These are phyloP conservation scores for Kalmusia sp. DNA, from an alignment of 2,329 filamentous ascomycete species.

Conservation along the genomic window DNA sequence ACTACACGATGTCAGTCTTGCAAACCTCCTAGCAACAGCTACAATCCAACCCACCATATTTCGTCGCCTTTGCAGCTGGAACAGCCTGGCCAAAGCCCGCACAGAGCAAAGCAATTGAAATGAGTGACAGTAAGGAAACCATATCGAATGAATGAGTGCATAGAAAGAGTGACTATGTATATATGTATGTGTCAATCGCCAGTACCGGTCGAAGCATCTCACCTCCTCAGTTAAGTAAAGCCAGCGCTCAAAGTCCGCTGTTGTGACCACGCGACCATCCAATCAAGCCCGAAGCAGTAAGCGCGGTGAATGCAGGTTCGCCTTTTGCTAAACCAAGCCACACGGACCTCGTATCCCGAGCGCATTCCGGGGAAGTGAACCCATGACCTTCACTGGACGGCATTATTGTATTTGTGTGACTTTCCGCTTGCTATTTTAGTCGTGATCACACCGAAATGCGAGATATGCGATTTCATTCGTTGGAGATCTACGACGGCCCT, in stretches of 20 bases:
- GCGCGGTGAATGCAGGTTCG: conserved; percentile 1
- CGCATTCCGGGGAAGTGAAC: not conserved
- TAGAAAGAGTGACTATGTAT: not conserved
- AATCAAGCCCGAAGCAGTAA: not conserved
- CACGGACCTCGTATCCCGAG: not conserved
- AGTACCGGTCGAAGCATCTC: not conserved
- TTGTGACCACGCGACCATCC: not conserved
- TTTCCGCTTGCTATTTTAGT: not conserved
- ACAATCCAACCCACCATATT: conserved; percentile 47
- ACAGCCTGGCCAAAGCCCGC: conserved; percentile 2
- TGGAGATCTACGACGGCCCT: not conserved
- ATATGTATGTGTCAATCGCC: not conserved
- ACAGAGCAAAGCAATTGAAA: conserved; percentile 3
- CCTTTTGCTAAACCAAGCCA: not conserved
- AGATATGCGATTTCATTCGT: conserved; percentile 1
- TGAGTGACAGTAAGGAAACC: conserved; percentile 2
- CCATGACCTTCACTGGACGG: not conserved
- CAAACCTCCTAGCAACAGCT: not conserved
- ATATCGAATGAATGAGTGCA: conserved; percentile 7
- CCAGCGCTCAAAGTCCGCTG: too few relatives aligned
- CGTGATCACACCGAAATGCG: not conserved
- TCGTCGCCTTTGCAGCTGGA: conserved; percentile 44
- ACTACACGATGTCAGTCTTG: conserved; percentile 13
- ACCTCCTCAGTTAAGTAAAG: not conserved
- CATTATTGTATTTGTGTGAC: not conserved